Base-by-base conservation (phyloP, 768 basidiomycete genomes). In the Termitomyces sp. region DNA sequence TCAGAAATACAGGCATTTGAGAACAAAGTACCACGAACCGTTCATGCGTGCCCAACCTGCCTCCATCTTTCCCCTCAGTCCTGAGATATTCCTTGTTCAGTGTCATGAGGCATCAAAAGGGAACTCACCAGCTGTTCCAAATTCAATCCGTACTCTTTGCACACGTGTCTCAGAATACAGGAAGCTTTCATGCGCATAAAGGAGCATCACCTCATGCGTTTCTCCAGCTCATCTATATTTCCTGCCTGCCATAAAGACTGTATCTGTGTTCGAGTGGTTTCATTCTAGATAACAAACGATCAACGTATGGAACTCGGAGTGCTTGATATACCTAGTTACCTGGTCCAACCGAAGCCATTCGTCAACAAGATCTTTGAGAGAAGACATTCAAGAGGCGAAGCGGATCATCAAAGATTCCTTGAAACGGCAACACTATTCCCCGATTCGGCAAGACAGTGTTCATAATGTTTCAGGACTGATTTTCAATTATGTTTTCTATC, bases 11-110 rank as follows among this genome's bases (percentile, higher is more conserved):
- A 54, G 18, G n/a, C 13, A 41, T 41, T 2, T 11, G 9, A 20
- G 48, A 42, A 22, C 24, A 51, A 20, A 22, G 34, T 8, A 31
- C 16, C 37, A 58, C 65, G 11, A 22, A 79, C 81, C 91, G 67
- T 95, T 95, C 91, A 95, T 94, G 57, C 89, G 81, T n/a, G 89
- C 80, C 82, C 88, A 93, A 1, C 93, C 93, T 8, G 92, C 92
- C 64, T 90, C 88, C 93, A 95, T 95, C 62, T 74, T 79, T 1
- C 87, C 91, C 65, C 91, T 76, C 22, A 93, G 75, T 54, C 92
- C 92, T 89, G 61, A 39, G 22, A 18, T 48, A 9, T 58, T 88
- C 62, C 4, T 37, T 37, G 20, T 52, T 6, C 54, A 55, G 24
- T 20, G 18, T 58, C 22, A 37, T 6, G 7, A 16, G 31, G 20